Evolutionary conservation across 148 eudicot species (phyloP).

Genomic region (Fagopyrum esculentum): DNA sequence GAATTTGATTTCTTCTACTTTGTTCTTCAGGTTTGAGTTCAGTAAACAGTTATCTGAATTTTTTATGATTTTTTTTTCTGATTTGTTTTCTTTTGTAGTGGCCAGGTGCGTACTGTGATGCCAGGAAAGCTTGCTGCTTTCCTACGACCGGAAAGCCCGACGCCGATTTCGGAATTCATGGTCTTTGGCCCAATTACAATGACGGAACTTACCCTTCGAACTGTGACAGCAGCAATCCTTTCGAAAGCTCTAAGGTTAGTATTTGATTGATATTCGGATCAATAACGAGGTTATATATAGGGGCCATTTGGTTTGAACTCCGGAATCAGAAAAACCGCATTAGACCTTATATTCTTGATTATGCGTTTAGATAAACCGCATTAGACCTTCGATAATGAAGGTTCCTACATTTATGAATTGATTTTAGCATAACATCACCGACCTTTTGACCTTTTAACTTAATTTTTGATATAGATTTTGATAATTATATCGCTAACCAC

Average conservation of each 20-base stretch:
- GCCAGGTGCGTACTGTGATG: constrained; percentile 79
- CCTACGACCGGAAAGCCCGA: constrained; percentile 61
- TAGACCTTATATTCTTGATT: too few species aligned
- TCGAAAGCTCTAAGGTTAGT: not conserved
- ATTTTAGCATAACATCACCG: too few species aligned
- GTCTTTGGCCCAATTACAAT: constrained; percentile 69
- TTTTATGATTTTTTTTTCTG: not conserved
- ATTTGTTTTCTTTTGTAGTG: constrained; percentile 29
- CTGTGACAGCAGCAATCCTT: constrained; percentile 27
- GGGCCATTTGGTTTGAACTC: too few species aligned
- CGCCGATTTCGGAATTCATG: constrained; percentile 66
- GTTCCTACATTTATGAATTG: too few species aligned
- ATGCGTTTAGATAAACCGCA: too few species aligned
- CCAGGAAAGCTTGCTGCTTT: constrained; percentile 47
- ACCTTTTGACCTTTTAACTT: too few species aligned
- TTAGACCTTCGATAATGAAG: too few species aligned
- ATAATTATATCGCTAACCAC: too few species aligned
- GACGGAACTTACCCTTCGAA: constrained; percentile 58
- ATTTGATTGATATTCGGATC: too few species aligned
- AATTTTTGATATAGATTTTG: too few species aligned
- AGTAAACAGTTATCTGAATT: not conserved
- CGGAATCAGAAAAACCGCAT: too few species aligned
- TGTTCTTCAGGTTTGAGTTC: constrained; percentile 29
- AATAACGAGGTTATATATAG: too few species aligned
- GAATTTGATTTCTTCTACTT: constrained; percentile 47